phyloP scores from a whole-genome alignment of 169 alveolate genomes.

The Eimeria falciformis region DNA sequence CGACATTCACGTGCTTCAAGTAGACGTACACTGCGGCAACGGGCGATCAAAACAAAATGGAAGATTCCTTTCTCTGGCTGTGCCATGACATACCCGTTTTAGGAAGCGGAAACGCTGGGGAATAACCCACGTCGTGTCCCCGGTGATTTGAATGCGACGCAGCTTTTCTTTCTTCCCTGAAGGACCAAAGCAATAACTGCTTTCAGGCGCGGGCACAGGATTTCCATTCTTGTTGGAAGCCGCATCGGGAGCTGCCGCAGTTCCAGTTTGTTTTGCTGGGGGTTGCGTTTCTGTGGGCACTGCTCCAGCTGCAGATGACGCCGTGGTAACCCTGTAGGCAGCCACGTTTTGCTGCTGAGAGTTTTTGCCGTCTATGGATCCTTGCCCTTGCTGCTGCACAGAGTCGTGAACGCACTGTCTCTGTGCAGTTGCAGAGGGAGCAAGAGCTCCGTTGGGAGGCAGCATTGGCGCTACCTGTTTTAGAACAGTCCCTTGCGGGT shows the following conservation, averaged over 20 bases:
- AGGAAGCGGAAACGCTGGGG: constrained; percentile 12
- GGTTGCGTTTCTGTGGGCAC: not conserved
- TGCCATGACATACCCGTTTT: not conserved
- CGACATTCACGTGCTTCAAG: no score
- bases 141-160: not conserved
- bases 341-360: not conserved
- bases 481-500: constrained; percentile 14
- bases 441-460: not conserved
- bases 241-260: not conserved
- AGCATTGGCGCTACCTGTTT: not conserved
- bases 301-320: not conserved
- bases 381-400: no score
- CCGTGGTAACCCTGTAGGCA: not conserved
- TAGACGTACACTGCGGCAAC: no score
- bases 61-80: no score
- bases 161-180: not conserved
- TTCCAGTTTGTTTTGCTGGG: not conserved
- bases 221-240: not conserved
- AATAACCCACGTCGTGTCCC: constrained; percentile 21
- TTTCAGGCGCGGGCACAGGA: constrained; percentile 2
- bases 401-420: not conserved
- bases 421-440: not conserved
- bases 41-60: no score
- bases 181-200: constrained; percentile 32
- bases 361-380: not conserved